phyloP scores from a whole-genome alignment of 768 basidiomycete species.

The Neoboletus brunneissimus region DNA sequence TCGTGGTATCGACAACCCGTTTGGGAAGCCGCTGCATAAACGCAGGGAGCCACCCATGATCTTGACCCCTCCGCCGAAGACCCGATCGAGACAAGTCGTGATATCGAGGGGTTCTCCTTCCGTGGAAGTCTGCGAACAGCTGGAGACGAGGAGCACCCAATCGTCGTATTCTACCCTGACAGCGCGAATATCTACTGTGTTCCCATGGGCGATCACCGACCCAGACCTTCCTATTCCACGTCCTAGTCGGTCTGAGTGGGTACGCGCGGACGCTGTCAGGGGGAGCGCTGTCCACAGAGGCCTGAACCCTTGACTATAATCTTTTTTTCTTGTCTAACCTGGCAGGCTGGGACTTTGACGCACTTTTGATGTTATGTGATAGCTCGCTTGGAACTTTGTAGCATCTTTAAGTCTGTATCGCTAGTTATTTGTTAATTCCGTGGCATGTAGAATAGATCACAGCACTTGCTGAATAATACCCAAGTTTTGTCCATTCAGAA shows the following conservation, averaged over 20 bases:
- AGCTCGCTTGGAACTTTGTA: background rate
- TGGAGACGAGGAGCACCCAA: constrained; percentile 28
- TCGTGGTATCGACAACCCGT: constrained; percentile 60
- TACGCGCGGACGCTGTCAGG: constrained; percentile 41
- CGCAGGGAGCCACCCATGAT: constrained; percentile 19
- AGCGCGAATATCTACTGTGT: constrained; percentile 24
- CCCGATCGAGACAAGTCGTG: constrained; percentile 23
- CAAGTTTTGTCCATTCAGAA: constrained; percentile 9
- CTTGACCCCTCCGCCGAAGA: constrained; percentile 34
- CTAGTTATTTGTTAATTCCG: constrained; percentile 7
- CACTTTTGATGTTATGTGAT: background rate
- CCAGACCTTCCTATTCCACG: constrained; percentile 57
- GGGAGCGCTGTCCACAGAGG: constrained; percentile 24
- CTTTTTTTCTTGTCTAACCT: background rate
- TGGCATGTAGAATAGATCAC: background rate
- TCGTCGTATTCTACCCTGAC: constrained; percentile 14
- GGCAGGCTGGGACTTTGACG: constrained; percentile 2
- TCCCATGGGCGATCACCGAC: constrained; percentile 43
- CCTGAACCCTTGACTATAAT: constrained; percentile 16
- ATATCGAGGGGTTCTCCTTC: constrained; percentile 31
- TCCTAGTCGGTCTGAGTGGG: constrained; percentile 51
- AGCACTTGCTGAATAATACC: constrained; percentile 10
- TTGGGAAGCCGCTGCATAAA: constrained; percentile 31
- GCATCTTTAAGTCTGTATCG: constrained; percentile 8
- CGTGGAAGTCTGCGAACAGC: constrained; percentile 28